These are phyloP conservation scores for Paragyromitra xinjiangensis DNA, from an alignment of 495 filamentous ascomycete species.

Conservation along the genomic window DNA sequence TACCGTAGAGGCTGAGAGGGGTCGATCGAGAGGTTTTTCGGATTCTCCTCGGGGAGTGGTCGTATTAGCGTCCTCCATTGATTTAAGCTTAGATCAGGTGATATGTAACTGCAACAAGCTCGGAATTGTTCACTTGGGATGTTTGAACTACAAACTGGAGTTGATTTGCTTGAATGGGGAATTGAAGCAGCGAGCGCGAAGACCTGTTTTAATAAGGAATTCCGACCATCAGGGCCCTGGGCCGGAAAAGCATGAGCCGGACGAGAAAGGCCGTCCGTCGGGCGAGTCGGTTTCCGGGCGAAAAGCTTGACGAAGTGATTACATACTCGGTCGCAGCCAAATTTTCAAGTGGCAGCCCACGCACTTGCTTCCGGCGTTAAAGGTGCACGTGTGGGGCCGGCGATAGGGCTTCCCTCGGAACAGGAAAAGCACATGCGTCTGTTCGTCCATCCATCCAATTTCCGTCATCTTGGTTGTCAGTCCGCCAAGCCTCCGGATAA, in stretches of 20 bases:
- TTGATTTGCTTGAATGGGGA: slow-evolving; percentile 8
- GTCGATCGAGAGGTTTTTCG: slow-evolving; percentile 27
- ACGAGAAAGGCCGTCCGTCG: slow-evolving; percentile 11
- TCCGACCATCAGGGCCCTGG: background rate
- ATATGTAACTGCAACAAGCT: background rate
- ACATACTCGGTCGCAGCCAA: background rate
- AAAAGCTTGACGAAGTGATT: slow-evolving; percentile 16
- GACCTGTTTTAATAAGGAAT: slow-evolving; percentile 37
- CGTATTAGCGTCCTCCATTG: slow-evolving; percentile 28
- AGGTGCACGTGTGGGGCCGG: slow-evolving; percentile 16
- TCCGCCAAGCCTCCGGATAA: slow-evolving; percentile 19
- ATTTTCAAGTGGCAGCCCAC: slow-evolving; percentile 17
- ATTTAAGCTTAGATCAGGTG: slow-evolving; percentile 22
- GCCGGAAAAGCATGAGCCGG: slow-evolving; percentile 22
- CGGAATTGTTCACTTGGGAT: background rate
- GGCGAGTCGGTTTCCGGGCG: background rate
- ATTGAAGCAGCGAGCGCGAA: slow-evolving; percentile 11
- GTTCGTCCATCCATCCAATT: no score
- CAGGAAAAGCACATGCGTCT: slow-evolving; percentile 12
- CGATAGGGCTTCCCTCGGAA: slow-evolving; percentile 23
- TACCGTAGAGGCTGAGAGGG: slow-evolving; percentile 26
- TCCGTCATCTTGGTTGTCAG: background rate
- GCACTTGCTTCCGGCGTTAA: slow-evolving; percentile 14
- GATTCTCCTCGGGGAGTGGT: slow-evolving; percentile 24
- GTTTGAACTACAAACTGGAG: slow-evolving; percentile 1